Conservation (phyloP, 164 flowering plant genomes). For the Vitis rupestris region DNA sequence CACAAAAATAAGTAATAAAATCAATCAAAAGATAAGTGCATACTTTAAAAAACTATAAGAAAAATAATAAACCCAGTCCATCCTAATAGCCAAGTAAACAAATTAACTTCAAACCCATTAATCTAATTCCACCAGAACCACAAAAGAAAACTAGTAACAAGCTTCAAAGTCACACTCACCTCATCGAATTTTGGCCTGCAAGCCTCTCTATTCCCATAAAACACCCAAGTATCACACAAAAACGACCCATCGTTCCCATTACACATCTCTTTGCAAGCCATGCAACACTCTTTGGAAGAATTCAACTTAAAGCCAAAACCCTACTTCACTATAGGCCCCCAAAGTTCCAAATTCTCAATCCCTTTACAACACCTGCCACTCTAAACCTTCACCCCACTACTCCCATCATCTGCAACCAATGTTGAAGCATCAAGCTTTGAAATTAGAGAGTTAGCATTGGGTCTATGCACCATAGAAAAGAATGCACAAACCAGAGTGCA, state of each 20-base stretch:
- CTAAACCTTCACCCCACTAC: constrained; percentile 6
- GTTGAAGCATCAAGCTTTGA: constrained; percentile 1
- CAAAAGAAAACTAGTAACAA: constrained; percentile 1
- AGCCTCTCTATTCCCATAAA: constrained; percentile 62
- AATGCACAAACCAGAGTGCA: constrained; percentile 50
- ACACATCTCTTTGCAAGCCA: constrained; percentile 89
- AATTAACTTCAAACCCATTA: background rate
- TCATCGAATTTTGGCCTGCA: constrained; percentile 81
- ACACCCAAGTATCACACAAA: constrained; percentile 93
- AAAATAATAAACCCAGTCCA: background rate
- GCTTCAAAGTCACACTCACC: constrained; percentile 35
- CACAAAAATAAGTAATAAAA: no score
- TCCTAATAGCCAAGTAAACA: background rate
- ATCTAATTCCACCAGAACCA: background rate
- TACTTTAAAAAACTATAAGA: background rate
- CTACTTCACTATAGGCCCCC: constrained; percentile 97
- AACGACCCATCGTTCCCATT: constrained; percentile 74
- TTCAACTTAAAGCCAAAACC: constrained; percentile 81
- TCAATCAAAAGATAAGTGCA: no score
- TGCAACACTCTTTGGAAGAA: constrained; percentile 68
- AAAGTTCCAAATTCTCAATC: constrained; percentile 74
- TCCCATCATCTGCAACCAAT: constrained; percentile 9
- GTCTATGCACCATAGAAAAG: constrained; percentile 33
- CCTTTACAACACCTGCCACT: constrained; percentile 69
- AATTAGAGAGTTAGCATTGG: constrained; percentile 10